Percentiles rank a stretch among this genome's conserved stretches.
These are phyloP conservation scores for Batrachochytrium dendrobatidis DNA, from an alignment of 371 early-diverging fungal species.

Conservation along the genomic window DNA sequence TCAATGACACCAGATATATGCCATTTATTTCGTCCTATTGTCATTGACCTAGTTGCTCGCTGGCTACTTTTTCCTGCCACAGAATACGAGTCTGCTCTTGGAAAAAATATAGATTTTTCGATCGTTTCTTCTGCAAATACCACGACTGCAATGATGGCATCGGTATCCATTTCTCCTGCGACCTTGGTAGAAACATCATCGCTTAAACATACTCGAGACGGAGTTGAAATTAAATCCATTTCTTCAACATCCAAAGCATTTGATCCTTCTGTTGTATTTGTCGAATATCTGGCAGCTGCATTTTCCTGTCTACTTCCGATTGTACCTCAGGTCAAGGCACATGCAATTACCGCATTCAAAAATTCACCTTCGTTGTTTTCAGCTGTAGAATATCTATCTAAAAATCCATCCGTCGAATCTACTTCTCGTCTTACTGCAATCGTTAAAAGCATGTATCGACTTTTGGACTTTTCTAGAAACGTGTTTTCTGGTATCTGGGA, in stretches of 20 bases:
- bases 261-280: background rate
- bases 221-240: no score
- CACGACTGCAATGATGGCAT: background rate
- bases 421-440: slow-evolving; percentile 6
- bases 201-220: slow-evolving; percentile 16
- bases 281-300: slow-evolving; percentile 44
- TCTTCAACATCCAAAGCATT: background rate
- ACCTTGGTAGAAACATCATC: slow-evolving; percentile 3
- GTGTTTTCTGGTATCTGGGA: slow-evolving; percentile 58
- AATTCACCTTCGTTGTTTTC: background rate
- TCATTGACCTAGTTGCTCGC: slow-evolving; percentile 74
- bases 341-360: background rate
- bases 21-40: slow-evolving; percentile 61
- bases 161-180: background rate
- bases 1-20: background rate
- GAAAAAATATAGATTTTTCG: background rate
- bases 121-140: background rate
- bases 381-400: background rate
- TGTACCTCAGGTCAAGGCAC: slow-evolving; percentile 65
- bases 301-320: slow-evolving; percentile 59
- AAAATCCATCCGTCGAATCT: background rate
- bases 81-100: background rate
- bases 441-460: slow-evolving; percentile 53
- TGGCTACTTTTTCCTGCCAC: slow-evolving; percentile 46
- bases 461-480: slow-evolving; percentile 45